Evolutionary conservation across 305 asterid species (phyloP).

Genomic region (Fraxinus nigra): DNA sequence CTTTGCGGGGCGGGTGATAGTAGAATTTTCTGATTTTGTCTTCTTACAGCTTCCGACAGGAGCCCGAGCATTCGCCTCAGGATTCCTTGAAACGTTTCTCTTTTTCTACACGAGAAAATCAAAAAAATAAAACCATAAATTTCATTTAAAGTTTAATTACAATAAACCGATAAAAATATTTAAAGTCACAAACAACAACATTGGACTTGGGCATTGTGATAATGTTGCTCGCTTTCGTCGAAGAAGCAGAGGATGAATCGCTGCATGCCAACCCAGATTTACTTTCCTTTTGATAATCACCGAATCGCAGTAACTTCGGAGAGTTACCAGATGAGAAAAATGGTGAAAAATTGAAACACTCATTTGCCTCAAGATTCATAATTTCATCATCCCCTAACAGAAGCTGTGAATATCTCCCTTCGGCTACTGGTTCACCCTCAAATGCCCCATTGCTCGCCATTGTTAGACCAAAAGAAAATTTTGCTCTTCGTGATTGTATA

Average conservation of each 20-base stretch:
- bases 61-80: not conserved
- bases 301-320: conserved; percentile 37
- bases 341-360: conserved; percentile 26
- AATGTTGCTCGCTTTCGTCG: conserved; percentile 3
- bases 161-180: not conserved
- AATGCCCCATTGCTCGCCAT: conserved; percentile 26
- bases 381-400: conserved; percentile 30
- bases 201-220: conserved; percentile 16
- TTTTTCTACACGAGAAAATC: conserved; percentile 27
- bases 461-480: not conserved
- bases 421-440: conserved; percentile 16
- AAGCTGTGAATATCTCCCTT: conserved; percentile 32
- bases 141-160: not conserved
- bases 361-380: conserved; percentile 17
- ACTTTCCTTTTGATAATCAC: conserved; percentile 12
- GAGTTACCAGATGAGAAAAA: conserved; percentile 16
- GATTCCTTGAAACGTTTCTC: conserved; percentile 22
- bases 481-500: not conserved
- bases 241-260: conserved; percentile 27
- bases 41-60: conserved; percentile 31
- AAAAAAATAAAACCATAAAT: not conserved
- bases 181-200: not conserved
- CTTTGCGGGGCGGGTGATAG: conserved; percentile 37
- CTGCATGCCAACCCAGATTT: conserved; percentile 30
- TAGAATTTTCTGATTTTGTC: conserved; percentile 26